These are phyloP conservation scores for Inonotus obliquus DNA, from an alignment of 1,284 basidiomycete genomes.

Conservation along the genomic window DNA sequence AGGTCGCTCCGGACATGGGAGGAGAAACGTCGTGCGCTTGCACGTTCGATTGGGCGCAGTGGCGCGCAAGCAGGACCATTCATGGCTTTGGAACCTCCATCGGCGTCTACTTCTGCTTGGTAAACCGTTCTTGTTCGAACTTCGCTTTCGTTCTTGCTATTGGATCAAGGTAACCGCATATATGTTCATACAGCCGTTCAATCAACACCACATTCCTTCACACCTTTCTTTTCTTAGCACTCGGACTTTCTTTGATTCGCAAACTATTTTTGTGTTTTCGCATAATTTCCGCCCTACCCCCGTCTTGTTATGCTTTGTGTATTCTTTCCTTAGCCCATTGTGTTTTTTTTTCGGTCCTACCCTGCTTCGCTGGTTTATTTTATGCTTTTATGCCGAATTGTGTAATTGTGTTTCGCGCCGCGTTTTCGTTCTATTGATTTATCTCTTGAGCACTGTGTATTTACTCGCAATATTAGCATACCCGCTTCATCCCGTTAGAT, in stretches of 20 bases:
- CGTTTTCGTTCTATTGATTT: neutral
- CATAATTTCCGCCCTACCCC: neutral
- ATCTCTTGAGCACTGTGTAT: neutral
- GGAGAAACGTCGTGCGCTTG: conserved; percentile 57
- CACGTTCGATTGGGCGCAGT: conserved; percentile 41
- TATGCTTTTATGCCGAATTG: neutral
- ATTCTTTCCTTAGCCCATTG: neutral
- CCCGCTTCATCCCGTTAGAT: neutral
- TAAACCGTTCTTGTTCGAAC: neutral
- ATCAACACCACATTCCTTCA: neutral
- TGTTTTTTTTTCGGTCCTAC: neutral
- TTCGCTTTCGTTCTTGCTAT: neutral
- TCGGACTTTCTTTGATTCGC: neutral
- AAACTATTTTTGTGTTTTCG: neutral
- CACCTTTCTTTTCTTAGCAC: neutral
- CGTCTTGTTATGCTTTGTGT: neutral
- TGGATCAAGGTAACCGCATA: neutral
- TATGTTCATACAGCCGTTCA: neutral
- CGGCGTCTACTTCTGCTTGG: conserved; percentile 6
- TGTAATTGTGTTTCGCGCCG: neutral
- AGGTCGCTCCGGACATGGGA: conserved; percentile 75
- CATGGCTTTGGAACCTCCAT: conserved; percentile 15
- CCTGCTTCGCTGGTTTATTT: neutral
- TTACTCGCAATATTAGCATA: neutral
- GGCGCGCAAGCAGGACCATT: conserved; percentile 14